Conservation (phyloP, 164 flowering plant genomes). For the Taxillus chinensis region DNA sequence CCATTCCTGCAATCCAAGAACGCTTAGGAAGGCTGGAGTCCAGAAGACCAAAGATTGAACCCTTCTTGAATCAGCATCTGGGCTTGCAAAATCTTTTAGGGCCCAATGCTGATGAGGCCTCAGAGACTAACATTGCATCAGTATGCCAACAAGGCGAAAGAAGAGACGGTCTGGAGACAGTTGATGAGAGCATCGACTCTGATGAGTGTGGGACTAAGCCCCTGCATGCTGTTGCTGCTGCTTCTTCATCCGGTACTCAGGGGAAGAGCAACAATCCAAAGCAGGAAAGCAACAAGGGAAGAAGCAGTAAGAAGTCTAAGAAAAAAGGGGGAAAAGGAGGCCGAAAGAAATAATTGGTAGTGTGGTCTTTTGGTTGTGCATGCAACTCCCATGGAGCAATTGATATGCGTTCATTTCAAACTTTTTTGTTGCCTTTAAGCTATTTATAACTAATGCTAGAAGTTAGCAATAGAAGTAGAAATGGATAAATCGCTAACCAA, state of each 20-base stretch:
- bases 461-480: too few species aligned
- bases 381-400: too few species aligned
- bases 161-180: neutral
- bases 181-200: neutral
- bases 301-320: slow-evolving; percentile 17
- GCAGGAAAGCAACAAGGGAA: slow-evolving; percentile 1
- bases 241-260: neutral
- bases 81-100: slow-evolving; percentile 1
- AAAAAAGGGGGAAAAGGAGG: slow-evolving; percentile 1
- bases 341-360: neutral
- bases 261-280: neutral
- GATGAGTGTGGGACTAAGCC: slow-evolving; percentile 2
- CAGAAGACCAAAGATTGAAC: slow-evolving; percentile 12
- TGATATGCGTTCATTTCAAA: too few species aligned
- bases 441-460: too few species aligned
- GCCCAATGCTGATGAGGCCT: neutral
- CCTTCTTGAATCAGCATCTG: slow-evolving; percentile 16
- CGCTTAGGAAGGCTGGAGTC: slow-evolving; percentile 9
- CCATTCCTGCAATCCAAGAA: slow-evolving; percentile 4
- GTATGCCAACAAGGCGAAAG: neutral
- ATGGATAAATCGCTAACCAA: too few species aligned
- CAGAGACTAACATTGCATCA: neutral
- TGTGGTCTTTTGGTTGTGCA: neutral
- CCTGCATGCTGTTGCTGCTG: neutral
- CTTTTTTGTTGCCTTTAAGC: too few species aligned